Base-by-base conservation (phyloP, 768 basidiomycete species). In the Termitomyces bulborhizus region DNA sequence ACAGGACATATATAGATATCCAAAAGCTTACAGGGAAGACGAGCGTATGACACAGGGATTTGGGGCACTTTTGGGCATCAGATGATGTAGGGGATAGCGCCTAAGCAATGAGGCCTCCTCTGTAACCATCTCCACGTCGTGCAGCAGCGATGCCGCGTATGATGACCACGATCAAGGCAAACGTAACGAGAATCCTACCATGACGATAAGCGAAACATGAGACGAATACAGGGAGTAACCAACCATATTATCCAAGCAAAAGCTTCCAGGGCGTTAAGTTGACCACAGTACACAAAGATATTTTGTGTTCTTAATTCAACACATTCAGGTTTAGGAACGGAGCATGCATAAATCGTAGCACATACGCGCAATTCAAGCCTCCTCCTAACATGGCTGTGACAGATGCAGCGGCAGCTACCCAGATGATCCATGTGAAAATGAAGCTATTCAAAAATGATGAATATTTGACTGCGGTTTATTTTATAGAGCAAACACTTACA, bases 211-310 rank as follows among this genome's bases (percentile, higher is more conserved):
- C 57, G 8, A 46, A 15, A 31, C 32, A 21, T 8, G 7, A 45
- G 24, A 37, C 7, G 31, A 27, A 11, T 24, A 46, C 49, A 49
- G 52, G 37, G 39, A 36, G 24, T 31, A 43, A 69, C 82, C 58
- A 59, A 88, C 88, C 84, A 88, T 60, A 81, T 78, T 13, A 86
- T 63, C 89, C 90, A 92, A 7, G 86, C 81, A 62, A 91, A 90
- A 18, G 72, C 89, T 63, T 85, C 79, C 1, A 87, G 68, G 4
- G 90, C 88, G 52, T 90, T 90, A 34, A 91, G 71, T 62, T 92
- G 90, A 29, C 80, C 80, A 63, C 90, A 93, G 57, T 90, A 90
- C 12, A 74, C 69, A 58, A 82, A 80, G 12, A 66, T 59, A 12
- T 67, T 68, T 60, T 81, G 71, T 15, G 72, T 77, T 47, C 73